Evolutionary conservation across 257 asterid species (phyloP).

Genomic region (Ehretia macrophylla): DNA sequence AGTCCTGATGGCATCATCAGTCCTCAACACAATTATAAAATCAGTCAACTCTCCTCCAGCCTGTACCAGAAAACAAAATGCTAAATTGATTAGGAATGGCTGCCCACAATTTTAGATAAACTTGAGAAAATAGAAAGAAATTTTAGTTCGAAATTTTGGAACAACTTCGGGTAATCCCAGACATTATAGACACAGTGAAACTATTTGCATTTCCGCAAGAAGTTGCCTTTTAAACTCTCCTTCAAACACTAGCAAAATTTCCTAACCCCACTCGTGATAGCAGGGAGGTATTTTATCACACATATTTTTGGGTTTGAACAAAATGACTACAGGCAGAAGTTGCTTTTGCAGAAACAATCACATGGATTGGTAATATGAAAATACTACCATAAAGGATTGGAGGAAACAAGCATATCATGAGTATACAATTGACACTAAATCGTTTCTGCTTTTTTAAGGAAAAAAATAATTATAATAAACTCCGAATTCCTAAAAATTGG

Average conservation of each 20-base stretch:
- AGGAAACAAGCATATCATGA: too few species aligned
- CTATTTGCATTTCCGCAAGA: background rate
- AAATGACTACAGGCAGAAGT: too few species aligned
- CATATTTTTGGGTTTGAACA: too few species aligned
- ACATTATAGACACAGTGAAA: too few species aligned
- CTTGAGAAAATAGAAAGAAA: too few species aligned
- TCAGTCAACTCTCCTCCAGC: constrained; percentile 98
- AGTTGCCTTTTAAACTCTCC: background rate
- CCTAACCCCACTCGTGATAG: background rate
- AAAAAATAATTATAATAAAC: background rate
- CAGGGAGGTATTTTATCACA: too few species aligned
- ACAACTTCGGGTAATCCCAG: too few species aligned
- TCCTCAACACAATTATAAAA: constrained; percentile 76
- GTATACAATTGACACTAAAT: too few species aligned
- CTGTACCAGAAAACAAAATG: constrained; percentile 30
- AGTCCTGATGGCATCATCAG: constrained; percentile 70
- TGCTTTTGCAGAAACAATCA: too few species aligned
- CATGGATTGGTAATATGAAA: background rate
- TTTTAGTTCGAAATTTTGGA: too few species aligned
- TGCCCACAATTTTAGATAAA: too few species aligned
- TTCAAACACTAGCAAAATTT: background rate
- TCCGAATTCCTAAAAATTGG: background rate
- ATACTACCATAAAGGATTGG: background rate
- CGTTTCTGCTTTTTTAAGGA: background rate
- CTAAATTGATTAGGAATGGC: background rate